These are phyloP conservation scores for Hemileccinum impolitum DNA, from an alignment of 768 basidiomycete genomes.

Conservation along the genomic window DNA sequence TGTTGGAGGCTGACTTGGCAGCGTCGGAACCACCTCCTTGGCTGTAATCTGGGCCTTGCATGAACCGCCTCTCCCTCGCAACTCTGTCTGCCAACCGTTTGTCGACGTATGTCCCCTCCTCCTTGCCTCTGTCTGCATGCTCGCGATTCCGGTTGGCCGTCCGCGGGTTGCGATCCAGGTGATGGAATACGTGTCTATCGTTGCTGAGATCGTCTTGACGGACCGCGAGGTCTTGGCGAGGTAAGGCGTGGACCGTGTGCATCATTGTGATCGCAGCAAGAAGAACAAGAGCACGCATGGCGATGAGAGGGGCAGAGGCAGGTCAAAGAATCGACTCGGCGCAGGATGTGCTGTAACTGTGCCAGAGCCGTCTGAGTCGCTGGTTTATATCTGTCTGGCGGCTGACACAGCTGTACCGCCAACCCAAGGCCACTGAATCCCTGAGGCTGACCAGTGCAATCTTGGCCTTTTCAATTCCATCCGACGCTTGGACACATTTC, in stretches of 20 bases:
- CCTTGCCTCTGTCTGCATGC: background rate
- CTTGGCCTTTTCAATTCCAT: no score
- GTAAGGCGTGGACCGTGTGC: conserved; percentile 17
- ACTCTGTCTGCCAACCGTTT: background rate
- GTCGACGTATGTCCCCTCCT: background rate
- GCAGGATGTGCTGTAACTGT: conserved; percentile 2
- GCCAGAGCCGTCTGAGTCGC: background rate
- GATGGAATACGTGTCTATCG: conserved; percentile 25
- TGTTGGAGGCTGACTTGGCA: background rate
- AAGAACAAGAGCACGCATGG: conserved; percentile 25
- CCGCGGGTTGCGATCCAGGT: conserved; percentile 29
- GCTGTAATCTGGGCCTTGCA: conserved; percentile 29
- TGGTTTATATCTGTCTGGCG: conserved; percentile 20
- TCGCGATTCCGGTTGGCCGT: conserved; percentile 18
- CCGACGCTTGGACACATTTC: no score
- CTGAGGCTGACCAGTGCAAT: conserved; percentile 17
- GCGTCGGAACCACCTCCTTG: conserved; percentile 8
- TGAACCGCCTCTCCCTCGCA: conserved; percentile 14
- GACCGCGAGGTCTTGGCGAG: conserved; percentile 23
- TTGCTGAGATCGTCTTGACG: conserved; percentile 17
- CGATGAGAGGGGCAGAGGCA: conserved; percentile 15
- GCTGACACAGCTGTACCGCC: conserved; percentile 16
- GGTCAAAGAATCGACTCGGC: conserved; percentile 5
- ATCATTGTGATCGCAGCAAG: conserved; percentile 26
- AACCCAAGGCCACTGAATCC: background rate